Base-by-base conservation (phyloP, 306 rosid genomes). In the Hylodesmum podocarpum region DNA sequence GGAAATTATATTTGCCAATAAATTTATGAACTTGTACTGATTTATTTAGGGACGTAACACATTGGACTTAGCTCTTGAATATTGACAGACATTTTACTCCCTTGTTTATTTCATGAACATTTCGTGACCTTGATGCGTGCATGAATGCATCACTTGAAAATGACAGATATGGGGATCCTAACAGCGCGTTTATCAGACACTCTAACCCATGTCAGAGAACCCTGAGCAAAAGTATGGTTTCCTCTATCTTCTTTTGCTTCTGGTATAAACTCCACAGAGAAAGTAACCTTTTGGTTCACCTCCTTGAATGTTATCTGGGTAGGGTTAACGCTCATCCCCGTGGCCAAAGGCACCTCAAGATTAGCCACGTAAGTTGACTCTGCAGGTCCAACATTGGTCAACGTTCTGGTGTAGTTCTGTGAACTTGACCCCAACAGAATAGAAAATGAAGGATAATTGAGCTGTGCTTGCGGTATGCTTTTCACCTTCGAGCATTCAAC, bases 401-500 rank as follows among this genome's bases (percentile, higher is more conserved):
- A 50, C 0, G 86, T 85, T 73, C 90, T 80, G 1, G 85, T 81
- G 73, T 81, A 90, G 11, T 4, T 12, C 65, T 77, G 85, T 18
- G 89, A 11, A 46, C 44, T 29, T 1, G 67, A 13, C 34, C 84
- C 85, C 34, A 80, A 6, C 8, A 2, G 5, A 50, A 87, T 49
- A 1, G 88, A 81, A 64, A 90, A 83, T 0, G 91, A 80, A 0
- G 93, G 93, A 44, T 85, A 91, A 7, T 87, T 88, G 1, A 88
- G 84, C 22, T 91, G 76, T 41, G 85, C 73, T 51, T 87, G 77
- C 4, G 61, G n/a, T 27, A 85, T 80, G 64, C 13, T 37, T 19
- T 44, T 21, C n/a, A 85, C 70, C 31, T 85, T 50, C 0, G 77
- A 81, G 79, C 86, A 90, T 3, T 51, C 76, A 44, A 82, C 82